A percentile compares a stretch with the other conserved stretches of the same genome.
These are phyloP conservation scores for Phalaenopsis aphrodite DNA, from an alignment of 106 monocot genomes.

Conservation along the genomic window DNA sequence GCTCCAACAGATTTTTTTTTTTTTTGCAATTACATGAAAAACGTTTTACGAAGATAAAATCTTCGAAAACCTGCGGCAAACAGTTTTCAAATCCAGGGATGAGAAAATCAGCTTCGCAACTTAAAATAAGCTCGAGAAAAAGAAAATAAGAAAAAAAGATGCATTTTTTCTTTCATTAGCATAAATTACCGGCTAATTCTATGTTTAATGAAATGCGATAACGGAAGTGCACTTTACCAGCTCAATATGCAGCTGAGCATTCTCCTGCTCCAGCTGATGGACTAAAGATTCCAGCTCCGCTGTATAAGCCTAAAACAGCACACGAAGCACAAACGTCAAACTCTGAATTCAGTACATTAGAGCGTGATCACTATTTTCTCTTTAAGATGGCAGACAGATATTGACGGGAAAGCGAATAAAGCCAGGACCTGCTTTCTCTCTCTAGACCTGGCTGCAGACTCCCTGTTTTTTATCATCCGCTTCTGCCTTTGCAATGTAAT, in stretches of 20 bases:
- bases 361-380: not conserved
- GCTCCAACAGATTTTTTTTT: too few species aligned
- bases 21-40: not conserved
- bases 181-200: not conserved
- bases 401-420: not conserved
- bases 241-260: slow-evolving; percentile 29
- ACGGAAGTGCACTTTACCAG: slow-evolving; percentile 22
- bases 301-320: slow-evolving; percentile 42
- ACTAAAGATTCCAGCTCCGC: slow-evolving; percentile 55
- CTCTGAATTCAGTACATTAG: not conserved
- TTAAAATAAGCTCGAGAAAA: not conserved
- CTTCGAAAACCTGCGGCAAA: not conserved
- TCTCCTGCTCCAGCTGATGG: slow-evolving; percentile 48
- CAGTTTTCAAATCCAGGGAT: not conserved
- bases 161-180: not conserved
- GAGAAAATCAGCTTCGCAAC: not conserved
- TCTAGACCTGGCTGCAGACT: slow-evolving; percentile 83
- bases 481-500: slow-evolving; percentile 67
- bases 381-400: not conserved
- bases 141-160: not conserved
- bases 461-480: slow-evolving; percentile 90
- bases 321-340: not conserved
- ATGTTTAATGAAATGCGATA: not conserved
- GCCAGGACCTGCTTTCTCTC: slow-evolving; percentile 72
- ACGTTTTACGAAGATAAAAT: not conserved